Evolutionary conservation across 164 flowering plant species (phyloP).

Genomic region (Aristolochia fimbriata): DNA sequence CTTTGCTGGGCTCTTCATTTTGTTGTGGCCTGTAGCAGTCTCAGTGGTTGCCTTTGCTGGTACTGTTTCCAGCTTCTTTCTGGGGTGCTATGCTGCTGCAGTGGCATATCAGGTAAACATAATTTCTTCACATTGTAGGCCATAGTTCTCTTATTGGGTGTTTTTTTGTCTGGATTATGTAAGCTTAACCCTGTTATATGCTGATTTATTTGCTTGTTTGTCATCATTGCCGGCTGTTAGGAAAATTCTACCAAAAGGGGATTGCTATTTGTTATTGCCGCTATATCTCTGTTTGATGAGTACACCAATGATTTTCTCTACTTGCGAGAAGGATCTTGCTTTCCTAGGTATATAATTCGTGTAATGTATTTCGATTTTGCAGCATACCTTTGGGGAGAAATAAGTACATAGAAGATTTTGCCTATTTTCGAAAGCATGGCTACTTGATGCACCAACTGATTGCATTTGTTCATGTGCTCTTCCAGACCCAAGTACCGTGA

Average conservation of each 20-base stretch:
- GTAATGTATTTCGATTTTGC: not conserved
- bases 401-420: not conserved
- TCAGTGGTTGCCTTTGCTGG: slow-evolving; percentile 15
- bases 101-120: slow-evolving; percentile 30
- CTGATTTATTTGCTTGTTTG: not conserved
- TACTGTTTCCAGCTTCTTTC: slow-evolving; percentile 19
- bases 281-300: slow-evolving; percentile 28
- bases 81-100: slow-evolving; percentile 30
- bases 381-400: not conserved
- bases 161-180: not conserved
- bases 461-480: slow-evolving; percentile 15
- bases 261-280: slow-evolving; percentile 22
- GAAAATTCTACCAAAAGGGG: slow-evolving; percentile 33
- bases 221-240: slow-evolving; percentile 3
- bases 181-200: not conserved
- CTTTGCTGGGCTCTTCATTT: slow-evolving; percentile 28
- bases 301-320: slow-evolving; percentile 31
- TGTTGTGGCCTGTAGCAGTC: slow-evolving; percentile 33
- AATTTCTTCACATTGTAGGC: not conserved
- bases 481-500: slow-evolving; percentile 24
- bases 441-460: slow-evolving; percentile 2
- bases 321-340: slow-evolving; percentile 33
- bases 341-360: slow-evolving; percentile 25
- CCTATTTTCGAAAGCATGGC: not conserved
- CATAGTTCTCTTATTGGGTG: too few relatives aligned